Evolutionary conservation across 2,329 filamentous ascomycete genomes (phyloP).

Genomic region (Apiospora pterosperma): DNA sequence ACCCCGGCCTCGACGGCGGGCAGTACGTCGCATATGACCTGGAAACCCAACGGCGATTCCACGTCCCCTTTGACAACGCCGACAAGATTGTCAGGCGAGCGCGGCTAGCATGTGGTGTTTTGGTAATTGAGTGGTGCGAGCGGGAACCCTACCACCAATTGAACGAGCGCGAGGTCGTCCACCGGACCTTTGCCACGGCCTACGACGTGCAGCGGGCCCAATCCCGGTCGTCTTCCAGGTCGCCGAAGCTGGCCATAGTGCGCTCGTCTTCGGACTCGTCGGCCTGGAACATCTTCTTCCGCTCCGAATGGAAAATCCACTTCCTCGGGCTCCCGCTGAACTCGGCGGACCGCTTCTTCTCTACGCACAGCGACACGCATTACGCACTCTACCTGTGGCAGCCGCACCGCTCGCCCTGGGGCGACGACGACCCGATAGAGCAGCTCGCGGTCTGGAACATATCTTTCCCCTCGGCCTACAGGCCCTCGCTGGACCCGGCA

Average conservation of each 20-base stretch:
- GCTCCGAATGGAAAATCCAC: slow-evolving; percentile 60
- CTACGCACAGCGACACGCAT: slow-evolving; percentile 54
- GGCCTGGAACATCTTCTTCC: slow-evolving; percentile 44
- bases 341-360: slow-evolving; percentile 59
- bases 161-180: slow-evolving; percentile 47
- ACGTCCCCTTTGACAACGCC: slow-evolving; percentile 47
- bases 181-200: slow-evolving; percentile 57
- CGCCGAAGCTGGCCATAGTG: slow-evolving; percentile 8
- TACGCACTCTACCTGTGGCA: slow-evolving; percentile 63
- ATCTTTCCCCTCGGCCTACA: slow-evolving; percentile 42
- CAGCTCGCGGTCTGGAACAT: slow-evolving; percentile 59
- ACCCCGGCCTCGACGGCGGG: slow-evolving; percentile 31
- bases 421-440: slow-evolving; percentile 55
- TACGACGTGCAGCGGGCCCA: slow-evolving; percentile 42
- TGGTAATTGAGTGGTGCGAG: slow-evolving; percentile 65
- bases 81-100: slow-evolving; percentile 52
- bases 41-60: slow-evolving; percentile 35
- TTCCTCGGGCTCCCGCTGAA: slow-evolving; percentile 53
- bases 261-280: slow-evolving; percentile 6
- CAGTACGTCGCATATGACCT: slow-evolving; percentile 49
- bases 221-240: slow-evolving; percentile 8
- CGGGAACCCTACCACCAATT: slow-evolving; percentile 46
- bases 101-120: slow-evolving; percentile 47
- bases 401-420: slow-evolving; percentile 51
- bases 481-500: slow-evolving; percentile 46